phyloP scores from a whole-genome alignment of 2,329 filamentous ascomycete species.

The Lecanicillium sp. region DNA sequence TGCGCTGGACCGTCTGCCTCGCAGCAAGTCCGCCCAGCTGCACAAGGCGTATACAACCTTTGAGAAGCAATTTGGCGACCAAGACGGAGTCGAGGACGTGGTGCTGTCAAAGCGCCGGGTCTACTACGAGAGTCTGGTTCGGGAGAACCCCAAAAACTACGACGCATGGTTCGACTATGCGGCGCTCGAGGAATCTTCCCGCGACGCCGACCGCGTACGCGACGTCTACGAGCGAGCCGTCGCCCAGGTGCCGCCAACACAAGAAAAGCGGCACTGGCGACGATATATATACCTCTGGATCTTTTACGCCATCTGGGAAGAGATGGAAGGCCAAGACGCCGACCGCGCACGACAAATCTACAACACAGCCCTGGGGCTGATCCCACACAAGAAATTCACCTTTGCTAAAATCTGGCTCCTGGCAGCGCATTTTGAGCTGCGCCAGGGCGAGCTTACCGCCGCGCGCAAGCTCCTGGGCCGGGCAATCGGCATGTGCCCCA shows the following conservation, averaged over 20 bases:
- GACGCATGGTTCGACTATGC: constrained; percentile 97
- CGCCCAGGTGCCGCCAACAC: constrained; percentile 86
- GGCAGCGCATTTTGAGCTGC: constrained; percentile 87
- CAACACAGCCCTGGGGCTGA: constrained; percentile 73
- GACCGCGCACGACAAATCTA: constrained; percentile 84
- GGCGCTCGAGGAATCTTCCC: constrained; percentile 76
- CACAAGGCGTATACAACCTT: constrained; percentile 96
- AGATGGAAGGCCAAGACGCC: constrained; percentile 72
- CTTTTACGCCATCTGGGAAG: constrained; percentile 94
- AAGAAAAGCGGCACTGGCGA: constrained; percentile 95
- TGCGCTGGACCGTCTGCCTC: constrained; percentile 81
- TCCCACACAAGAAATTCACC: constrained; percentile 95
- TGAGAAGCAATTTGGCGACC: constrained; percentile 94
- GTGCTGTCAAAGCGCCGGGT: constrained; percentile 89
- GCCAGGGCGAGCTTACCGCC: constrained; percentile 69
- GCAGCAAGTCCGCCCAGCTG: constrained; percentile 73
- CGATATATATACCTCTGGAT: constrained; percentile 97
- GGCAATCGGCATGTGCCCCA: constrained; percentile 89
- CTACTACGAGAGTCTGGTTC: constrained; percentile 89
- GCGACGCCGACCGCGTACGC: constrained; percentile 73
- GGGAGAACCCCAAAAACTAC: constrained; percentile 93
- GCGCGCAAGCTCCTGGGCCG: constrained; percentile 85
- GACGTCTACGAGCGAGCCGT: constrained; percentile 95
- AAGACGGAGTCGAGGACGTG: constrained; percentile 89
- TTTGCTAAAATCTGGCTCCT: constrained; percentile 95